Conservation (phyloP, 176 grass and related monocot species). For the Phragmites australis region DNA sequence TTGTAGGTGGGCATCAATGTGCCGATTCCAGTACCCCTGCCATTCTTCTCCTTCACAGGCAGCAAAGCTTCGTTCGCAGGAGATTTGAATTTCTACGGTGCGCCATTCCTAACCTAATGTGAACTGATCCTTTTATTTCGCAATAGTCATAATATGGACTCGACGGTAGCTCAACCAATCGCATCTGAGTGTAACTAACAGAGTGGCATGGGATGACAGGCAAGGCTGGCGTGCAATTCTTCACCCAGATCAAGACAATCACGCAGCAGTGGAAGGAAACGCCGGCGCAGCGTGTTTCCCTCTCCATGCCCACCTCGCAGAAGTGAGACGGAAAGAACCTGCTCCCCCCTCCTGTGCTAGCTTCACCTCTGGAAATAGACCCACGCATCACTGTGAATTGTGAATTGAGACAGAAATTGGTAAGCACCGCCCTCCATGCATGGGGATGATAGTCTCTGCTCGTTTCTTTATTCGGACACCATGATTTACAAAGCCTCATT, state of each 20-base stretch:
- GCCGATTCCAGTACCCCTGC: constrained; percentile 89
- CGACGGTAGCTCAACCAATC: background rate
- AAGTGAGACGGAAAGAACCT: constrained; percentile 40
- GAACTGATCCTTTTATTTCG: background rate
- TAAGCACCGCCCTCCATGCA: background rate
- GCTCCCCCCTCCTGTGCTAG: no score
- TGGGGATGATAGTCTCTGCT: background rate
- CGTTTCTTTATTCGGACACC: background rate
- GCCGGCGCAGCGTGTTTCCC: constrained; percentile 56
- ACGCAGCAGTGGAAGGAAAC: constrained; percentile 97
- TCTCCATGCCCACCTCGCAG: constrained; percentile 93
- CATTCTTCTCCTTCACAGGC: constrained; percentile 95
- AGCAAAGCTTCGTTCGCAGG: constrained; percentile 94
- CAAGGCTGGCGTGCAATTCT: constrained; percentile 94
- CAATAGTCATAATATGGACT: background rate
- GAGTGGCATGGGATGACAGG: constrained; percentile 50
- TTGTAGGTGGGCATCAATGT: constrained; percentile 95
- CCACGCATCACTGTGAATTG: background rate
- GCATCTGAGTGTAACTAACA: background rate
- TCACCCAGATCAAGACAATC: constrained; percentile 93
- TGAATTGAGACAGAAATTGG: background rate
- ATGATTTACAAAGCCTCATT: background rate
- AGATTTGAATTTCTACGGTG: constrained; percentile 97
- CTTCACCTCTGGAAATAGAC: constrained; percentile 1
- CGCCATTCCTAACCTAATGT: background rate